Conservation (phyloP, 495 filamentous ascomycete species). For the Trichoderma virens region DNA sequence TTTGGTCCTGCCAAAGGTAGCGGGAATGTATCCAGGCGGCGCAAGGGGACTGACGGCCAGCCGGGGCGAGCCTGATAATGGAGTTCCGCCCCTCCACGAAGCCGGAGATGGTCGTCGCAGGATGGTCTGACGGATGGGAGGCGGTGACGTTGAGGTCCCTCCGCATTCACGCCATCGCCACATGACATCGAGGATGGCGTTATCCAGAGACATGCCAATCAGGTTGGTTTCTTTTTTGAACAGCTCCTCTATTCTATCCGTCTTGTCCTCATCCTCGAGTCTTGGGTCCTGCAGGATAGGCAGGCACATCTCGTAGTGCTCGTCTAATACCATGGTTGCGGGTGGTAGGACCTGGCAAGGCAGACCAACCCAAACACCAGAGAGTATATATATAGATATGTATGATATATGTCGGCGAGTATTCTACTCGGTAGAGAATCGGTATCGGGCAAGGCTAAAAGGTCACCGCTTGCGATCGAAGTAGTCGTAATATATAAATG, state of each 20-base stretch:
- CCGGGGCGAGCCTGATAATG: constrained; percentile 65
- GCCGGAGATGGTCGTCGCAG: constrained; percentile 87
- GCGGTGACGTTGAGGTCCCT: constrained; percentile 69
- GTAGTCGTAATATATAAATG: background rate
- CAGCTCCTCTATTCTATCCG: constrained; percentile 82
- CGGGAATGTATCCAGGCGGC: constrained; percentile 73
- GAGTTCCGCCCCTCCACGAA: constrained; percentile 80
- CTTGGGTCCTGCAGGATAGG: constrained; percentile 74
- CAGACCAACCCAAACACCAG: background rate
- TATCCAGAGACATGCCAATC: constrained; percentile 72
- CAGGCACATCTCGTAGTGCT: constrained; percentile 82
- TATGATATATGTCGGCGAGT: background rate
- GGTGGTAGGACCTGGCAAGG: background rate
- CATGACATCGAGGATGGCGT: constrained; percentile 81
- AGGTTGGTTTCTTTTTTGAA: constrained; percentile 71
- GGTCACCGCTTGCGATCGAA: background rate
- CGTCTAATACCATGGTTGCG: constrained; percentile 76
- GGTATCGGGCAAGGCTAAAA: background rate
- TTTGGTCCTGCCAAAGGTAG: constrained; percentile 61
- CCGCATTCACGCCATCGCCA: constrained; percentile 82
- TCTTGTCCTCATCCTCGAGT: constrained; percentile 91
- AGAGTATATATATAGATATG: background rate
- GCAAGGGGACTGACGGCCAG: constrained; percentile 73
- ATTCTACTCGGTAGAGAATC: background rate
- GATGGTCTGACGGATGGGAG: constrained; percentile 74